Base-by-base conservation (phyloP, 1,139 yeast genomes). In the Debaryomyces robertsiae region DNA sequence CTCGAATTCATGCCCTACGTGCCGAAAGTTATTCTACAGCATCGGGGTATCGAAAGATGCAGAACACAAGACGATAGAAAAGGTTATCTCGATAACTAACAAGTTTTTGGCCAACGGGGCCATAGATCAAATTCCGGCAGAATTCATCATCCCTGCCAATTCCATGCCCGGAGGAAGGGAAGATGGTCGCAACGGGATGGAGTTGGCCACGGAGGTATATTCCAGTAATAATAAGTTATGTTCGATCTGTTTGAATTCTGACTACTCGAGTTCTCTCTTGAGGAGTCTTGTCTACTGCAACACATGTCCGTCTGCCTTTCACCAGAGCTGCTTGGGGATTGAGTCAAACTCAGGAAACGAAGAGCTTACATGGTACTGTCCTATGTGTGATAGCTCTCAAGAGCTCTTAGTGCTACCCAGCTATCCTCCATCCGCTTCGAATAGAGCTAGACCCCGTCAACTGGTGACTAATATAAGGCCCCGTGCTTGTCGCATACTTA, bases 1-100 rank as follows among this genome's bases (percentile, higher is more conserved):
- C 33, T 73, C 81, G 28, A 76, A 75, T 53, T 66, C 73, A 33
- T 78, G 82, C 49, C 82, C 82, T 2, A 75, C 76, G 1, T 78
- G 82, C 53, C 70, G 82, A 18, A 53, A 57, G 34, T 52, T 57
- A 16, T 73, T 60, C 50, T 53, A 67, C 46, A 50, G 53, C 39
- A 57, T 71, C 32, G 58, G 57, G 34, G 53, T 61, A 27, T 53
- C 48, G 24, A 44, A 42, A 4, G 35, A 42, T 13, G 34, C 39
- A 9, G 33, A 36, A 3, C 48, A 52, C 7, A 25, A 31, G 3
- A 46, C 19, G 24, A 32, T 46, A 6, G 14, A 46, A 6, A 40
- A 38, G n/a, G 40, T 51, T 5, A 31, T 65, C 7, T 28, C 45
- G 1, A 62, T 73, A 4, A 54, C 65, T 39, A 74, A 73, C 46